A percentile compares a stretch with the other conserved stretches of the same genome.
Conservation (phyloP, 495 filamentous ascomycete species). For the Melanomma pulvis-pyrius region DNA sequence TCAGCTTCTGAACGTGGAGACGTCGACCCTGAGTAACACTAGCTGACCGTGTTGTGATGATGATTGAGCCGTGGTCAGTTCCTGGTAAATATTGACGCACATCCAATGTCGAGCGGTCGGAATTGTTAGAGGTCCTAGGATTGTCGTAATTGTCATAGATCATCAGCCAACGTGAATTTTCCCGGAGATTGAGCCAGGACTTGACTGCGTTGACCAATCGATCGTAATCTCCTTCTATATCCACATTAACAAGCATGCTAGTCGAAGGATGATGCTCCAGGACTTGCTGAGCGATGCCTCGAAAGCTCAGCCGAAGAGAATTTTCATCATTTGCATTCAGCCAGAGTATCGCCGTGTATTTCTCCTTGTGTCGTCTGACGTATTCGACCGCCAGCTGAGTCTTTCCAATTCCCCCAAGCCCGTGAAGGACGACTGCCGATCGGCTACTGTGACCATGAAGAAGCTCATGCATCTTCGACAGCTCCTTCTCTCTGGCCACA, state of each 20-base stretch:
- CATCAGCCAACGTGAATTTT: conserved; percentile 44
- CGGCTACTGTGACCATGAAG: conserved; percentile 36
- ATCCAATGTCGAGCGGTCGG: conserved; percentile 45
- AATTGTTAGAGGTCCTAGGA: conserved; percentile 29
- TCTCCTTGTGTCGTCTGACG: conserved; percentile 9
- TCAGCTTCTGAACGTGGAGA: conserved; percentile 43
- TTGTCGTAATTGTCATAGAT: conserved; percentile 44
- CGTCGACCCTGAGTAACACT: conserved; percentile 40
- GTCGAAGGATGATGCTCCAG: conserved; percentile 36
- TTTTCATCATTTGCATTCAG: conserved; percentile 37
- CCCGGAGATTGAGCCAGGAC: conserved; percentile 42
- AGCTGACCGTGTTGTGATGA: conserved; percentile 50
- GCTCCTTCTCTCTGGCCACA: conserved; percentile 33
- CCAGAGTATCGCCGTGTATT: conserved; percentile 31
- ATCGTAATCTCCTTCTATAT: conserved; percentile 34
- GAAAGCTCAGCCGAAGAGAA: conserved; percentile 46
- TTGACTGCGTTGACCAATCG: conserved; percentile 42
- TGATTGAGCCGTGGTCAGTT: conserved; percentile 45
- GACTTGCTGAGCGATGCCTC: conserved; percentile 40
- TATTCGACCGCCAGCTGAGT: conserved; percentile 33
- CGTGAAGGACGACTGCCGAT: conserved; percentile 38
- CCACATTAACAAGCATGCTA: conserved; percentile 22
- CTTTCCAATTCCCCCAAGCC: conserved; percentile 7
- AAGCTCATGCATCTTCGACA: conserved; percentile 36
- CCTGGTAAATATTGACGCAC: conserved; percentile 45